These are phyloP conservation scores for Beauveria varroae DNA, from an alignment of 2,329 filamentous ascomycete genomes.

Conservation along the genomic window DNA sequence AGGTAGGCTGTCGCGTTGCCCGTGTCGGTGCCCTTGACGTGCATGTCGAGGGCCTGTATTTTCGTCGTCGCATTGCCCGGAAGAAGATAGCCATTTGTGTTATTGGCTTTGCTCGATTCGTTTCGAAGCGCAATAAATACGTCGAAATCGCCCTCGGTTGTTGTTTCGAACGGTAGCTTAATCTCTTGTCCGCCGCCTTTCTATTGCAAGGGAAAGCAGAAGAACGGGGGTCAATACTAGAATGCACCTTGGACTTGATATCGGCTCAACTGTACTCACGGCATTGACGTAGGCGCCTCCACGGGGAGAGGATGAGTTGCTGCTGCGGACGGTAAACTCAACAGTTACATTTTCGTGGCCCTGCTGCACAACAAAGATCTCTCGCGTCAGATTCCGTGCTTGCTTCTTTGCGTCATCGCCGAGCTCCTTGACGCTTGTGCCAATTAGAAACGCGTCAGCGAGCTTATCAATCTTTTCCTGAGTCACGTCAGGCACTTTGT, in stretches of 20 bases:
- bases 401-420: slow-evolving; percentile 52
- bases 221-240: too few relatives aligned
- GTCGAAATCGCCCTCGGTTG: slow-evolving; percentile 63
- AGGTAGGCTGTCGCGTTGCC: slow-evolving; percentile 73
- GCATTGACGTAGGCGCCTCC: slow-evolving; percentile 44
- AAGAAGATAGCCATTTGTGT: slow-evolving; percentile 37
- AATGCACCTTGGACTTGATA: too few relatives aligned
- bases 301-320: slow-evolving; percentile 24
- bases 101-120: neutral
- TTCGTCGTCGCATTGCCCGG: slow-evolving; percentile 56
- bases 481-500: slow-evolving; percentile 65
- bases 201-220: slow-evolving; percentile 10
- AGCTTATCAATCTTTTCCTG: slow-evolving; percentile 58
- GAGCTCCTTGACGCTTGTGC: slow-evolving; percentile 45
- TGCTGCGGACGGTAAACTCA: slow-evolving; percentile 36
- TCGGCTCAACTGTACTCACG: slow-evolving; percentile 19
- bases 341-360: slow-evolving; percentile 51
- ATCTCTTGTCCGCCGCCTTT: slow-evolving; percentile 55
- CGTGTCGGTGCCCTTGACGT: slow-evolving; percentile 53
- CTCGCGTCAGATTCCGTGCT: slow-evolving; percentile 64
- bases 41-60: slow-evolving; percentile 63
- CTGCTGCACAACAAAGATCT: slow-evolving; percentile 72
- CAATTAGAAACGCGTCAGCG: slow-evolving; percentile 56
- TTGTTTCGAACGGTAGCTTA: slow-evolving; percentile 58
- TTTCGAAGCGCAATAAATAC: slow-evolving; percentile 52